Base-by-base conservation (phyloP, 495 filamentous ascomycete genomes). In the Tuber microsphaerosporum region DNA sequence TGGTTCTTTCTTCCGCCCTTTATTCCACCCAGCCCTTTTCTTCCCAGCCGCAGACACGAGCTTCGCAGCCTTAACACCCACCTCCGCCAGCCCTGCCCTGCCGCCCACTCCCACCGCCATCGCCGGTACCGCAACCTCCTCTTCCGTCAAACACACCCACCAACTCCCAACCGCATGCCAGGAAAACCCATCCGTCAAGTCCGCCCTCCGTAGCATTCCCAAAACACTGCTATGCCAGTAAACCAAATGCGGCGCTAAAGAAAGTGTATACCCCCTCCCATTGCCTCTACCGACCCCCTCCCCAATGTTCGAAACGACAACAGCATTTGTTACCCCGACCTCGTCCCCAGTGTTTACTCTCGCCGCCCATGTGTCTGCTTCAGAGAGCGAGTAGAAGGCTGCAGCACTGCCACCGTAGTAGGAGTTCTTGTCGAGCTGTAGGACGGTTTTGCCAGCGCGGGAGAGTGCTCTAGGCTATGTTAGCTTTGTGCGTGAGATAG, bases 141-240 rank as follows among this genome's bases (percentile, higher is more conserved):
- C 78, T 12, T 77, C 77, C 10, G 77, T 83, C 46, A 76, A 56
- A 82, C 91, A 90, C 48, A 97, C 89, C 89, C 91, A 98, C 92
- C 94, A 98, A 75, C 92, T 94, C 44, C 96, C 96, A 10, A 98
- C 91, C 8, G 95, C 93, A 76, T 94, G 89, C 83, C 97, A 99
- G 78, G 97, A 94, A 75, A 99, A 88, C 84, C 97, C 92, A 45
- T 89, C 89, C 77, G 96, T 92, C 73, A 96, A 91, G 76, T 91
- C 91, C 1, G 94, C 97, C 5, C 93, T 93, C 56, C 98, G 90
- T 51, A 99, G 87, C 75, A 90, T 87, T 8, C 89, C 87, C 3
- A 98, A 85, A 34, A 97, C 86, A 77, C 88, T 85, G 26, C 93
- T 95, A 69, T 90, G 90, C 69, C 92, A 89, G 83, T 97, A 96